Evolutionary conservation across 1,284 basidiomycete genomes (phyloP).

Genomic region (Amylostereum areolatum): DNA sequence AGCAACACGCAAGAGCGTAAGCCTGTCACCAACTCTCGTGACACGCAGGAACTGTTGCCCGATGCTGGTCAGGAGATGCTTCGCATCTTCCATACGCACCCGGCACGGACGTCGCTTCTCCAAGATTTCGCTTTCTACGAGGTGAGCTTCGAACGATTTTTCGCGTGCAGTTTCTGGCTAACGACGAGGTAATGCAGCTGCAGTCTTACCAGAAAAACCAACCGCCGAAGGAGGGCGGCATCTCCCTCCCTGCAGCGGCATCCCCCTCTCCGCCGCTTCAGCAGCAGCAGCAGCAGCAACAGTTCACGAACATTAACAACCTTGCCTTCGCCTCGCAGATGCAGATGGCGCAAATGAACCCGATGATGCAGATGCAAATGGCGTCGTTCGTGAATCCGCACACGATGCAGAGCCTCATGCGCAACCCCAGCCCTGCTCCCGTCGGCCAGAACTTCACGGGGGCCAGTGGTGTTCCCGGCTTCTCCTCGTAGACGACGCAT

Average conservation of each 20-base stretch:
- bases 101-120: slow-evolving; percentile 83
- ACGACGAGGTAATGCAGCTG: slow-evolving; percentile 36
- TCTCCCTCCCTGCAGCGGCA: not conserved
- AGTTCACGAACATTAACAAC: slow-evolving; percentile 45
- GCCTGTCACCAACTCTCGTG: slow-evolving; percentile 91
- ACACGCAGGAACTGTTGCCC: slow-evolving; percentile 88
- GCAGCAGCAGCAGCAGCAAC: slow-evolving; percentile 38
- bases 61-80: slow-evolving; percentile 95
- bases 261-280: slow-evolving; percentile 22
- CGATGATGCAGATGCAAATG: slow-evolving; percentile 69
- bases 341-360: slow-evolving; percentile 53
- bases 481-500: slow-evolving; percentile 8
- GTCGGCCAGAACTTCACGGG: not conserved
- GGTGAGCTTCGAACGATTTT: slow-evolving; percentile 34
- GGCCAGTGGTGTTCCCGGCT: slow-evolving; percentile 13
- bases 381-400: slow-evolving; percentile 53
- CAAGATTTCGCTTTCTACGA: slow-evolving; percentile 96
- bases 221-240: slow-evolving; percentile 18
- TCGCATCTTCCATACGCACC: slow-evolving; percentile 88
- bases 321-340: slow-evolving; percentile 41
- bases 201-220: slow-evolving; percentile 77
- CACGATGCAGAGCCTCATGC: slow-evolving; percentile 79
- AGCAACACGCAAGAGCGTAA: slow-evolving; percentile 96
- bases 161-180: too few species aligned
- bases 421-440: slow-evolving; percentile 66